A percentile compares a stretch with the other conserved stretches of the same genome.
These are phyloP conservation scores for Theobroma cacao DNA, from an alignment of 345 rosid genomes.

Conservation along the genomic window DNA sequence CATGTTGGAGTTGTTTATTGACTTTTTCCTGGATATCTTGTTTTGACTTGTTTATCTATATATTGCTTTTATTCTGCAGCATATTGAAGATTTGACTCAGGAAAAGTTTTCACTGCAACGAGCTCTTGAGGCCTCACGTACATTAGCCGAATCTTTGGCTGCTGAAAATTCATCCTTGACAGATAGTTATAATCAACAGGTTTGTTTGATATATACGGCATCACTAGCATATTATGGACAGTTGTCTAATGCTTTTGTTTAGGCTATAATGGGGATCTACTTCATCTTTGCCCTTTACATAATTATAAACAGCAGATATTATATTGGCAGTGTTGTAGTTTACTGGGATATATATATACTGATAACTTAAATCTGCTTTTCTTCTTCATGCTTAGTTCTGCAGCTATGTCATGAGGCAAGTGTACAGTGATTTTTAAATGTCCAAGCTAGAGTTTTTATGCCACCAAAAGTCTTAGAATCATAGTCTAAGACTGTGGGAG, in stretches of 20 bases:
- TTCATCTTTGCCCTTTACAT: neutral
- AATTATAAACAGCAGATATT: neutral
- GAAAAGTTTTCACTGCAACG: conserved; percentile 95
- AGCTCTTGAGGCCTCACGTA: conserved; percentile 93
- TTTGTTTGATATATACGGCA: conserved; percentile 23
- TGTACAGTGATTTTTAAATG: no score
- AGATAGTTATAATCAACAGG: conserved; percentile 95
- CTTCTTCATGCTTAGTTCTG: no score
- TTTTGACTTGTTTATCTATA: neutral
- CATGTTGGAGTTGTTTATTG: neutral
- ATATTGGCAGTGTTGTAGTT: neutral
- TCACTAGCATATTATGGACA: neutral
- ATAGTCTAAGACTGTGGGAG: no score
- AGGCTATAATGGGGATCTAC: neutral
- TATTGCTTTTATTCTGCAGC: conserved; percentile 43
- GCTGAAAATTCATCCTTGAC: conserved; percentile 93
- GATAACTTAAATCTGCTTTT: neutral
- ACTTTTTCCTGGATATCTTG: neutral
- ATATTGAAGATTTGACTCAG: conserved; percentile 96
- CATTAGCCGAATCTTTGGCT: conserved; percentile 92
- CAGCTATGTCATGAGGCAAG: no score
- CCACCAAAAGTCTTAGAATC: no score
- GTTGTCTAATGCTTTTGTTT: neutral
- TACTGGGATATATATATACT: neutral
- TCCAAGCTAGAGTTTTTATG: no score